These are phyloP conservation scores for Didymosphaeria variabile DNA, from an alignment of 2,329 filamentous ascomycete genomes.

Conservation along the genomic window DNA sequence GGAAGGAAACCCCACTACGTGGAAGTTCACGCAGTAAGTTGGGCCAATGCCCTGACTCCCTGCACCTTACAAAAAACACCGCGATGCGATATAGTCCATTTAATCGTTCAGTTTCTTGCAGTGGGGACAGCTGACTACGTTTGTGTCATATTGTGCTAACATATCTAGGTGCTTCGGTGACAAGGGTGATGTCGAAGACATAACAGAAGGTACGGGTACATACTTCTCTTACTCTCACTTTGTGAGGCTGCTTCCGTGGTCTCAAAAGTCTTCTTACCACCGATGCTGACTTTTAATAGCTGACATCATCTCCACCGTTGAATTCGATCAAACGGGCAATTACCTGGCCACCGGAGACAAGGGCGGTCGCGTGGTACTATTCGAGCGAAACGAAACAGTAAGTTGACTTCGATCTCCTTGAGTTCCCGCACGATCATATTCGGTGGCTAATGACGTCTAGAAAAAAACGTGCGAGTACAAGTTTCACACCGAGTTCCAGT, in stretches of 20 bases:
- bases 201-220: constrained; percentile 80
- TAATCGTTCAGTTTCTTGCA: not conserved
- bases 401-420: constrained; percentile 36
- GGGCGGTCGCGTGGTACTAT: constrained; percentile 83
- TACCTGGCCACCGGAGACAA: constrained; percentile 92
- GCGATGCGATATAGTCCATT: not conserved
- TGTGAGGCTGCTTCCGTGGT: not conserved
- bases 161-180: constrained; percentile 92
- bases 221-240: constrained; percentile 2
- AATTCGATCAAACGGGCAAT: constrained; percentile 90
- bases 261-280: constrained; percentile 6
- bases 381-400: constrained; percentile 96
- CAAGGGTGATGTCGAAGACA: constrained; percentile 99
- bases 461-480: constrained; percentile 99
- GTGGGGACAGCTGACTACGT: not conserved
- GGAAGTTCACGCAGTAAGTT: constrained; percentile 99
- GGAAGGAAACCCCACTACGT: constrained; percentile 92
- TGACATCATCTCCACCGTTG: constrained; percentile 90
- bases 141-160: constrained; percentile 32
- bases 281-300: constrained; percentile 58
- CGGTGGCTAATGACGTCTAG: constrained; percentile 58
- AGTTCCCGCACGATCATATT: not conserved
- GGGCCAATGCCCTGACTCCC: constrained; percentile 30
- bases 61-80: not conserved
- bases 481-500: constrained; percentile 99